Evolutionary conservation across 768 basidiomycete species (phyloP), one percentile per base, ranked within the genome.

Genomic region (Mycena sanguinolenta): DNA sequence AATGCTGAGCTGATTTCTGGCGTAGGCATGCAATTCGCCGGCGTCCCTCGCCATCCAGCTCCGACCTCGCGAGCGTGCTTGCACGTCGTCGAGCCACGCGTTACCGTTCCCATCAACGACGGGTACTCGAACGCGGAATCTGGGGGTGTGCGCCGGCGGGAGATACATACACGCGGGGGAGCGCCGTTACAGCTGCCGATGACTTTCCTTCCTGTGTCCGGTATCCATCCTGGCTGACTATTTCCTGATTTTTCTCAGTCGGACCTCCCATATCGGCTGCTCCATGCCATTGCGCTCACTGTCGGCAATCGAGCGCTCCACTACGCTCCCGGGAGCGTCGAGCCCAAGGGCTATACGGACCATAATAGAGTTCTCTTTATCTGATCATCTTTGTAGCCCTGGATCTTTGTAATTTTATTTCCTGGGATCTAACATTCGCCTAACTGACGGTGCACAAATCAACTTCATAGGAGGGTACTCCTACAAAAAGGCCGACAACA

Each of bases 31-130:
- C 74, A 79, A 14, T 84, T 23, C 19, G 25, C 12, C 81, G 63
- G 69, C 4, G 82, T 82, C 87, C 77, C 72, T 89, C 21, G 80
- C 84, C 7, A 63, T 74, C 17, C 62, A 84, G 60, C 69, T 89
- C 39, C 74, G 76, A 14, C n/a, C 74, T 88, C 25, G n/a, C n/a
- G n/a, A n/a, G 84, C 86, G 7, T 89, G 87, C 77, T 69, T 88
- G 6, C 86, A 87, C 68, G 74, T 84, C 44, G 74, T 81, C 36
- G 84, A 87, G 71, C 78, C 84, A 1, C 78, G 75, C 10, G 65
- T 65, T 17, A 63, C 50, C 42, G 34, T 58, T 28, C 42, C 23
- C 13, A 21, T 36, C 42, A 60, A 61, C 3, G 74, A 28, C 0
- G 67, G 67, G 1, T 71, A 74, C 38, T 77, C 73, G 1, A 85